A percentile compares a stretch with the other conserved stretches of the same genome.
phyloP scores from a whole-genome alignment of 768 basidiomycete species.

The Amanita inopinata region DNA sequence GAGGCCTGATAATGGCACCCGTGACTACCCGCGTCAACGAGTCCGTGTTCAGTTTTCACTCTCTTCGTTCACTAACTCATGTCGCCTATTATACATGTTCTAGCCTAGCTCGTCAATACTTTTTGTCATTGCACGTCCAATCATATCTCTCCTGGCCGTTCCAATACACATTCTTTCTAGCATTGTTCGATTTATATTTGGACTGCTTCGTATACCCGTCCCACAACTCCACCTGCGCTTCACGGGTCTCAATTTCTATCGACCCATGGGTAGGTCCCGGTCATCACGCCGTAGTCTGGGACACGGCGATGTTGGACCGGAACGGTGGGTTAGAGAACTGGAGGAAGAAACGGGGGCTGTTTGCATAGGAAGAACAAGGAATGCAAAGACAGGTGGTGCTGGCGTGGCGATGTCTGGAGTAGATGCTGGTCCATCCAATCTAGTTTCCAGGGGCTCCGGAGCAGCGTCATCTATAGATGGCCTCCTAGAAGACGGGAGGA shows the following conservation, averaged over 20 bases:
- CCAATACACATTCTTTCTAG: slow-evolving; percentile 52
- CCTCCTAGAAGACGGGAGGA: slow-evolving; percentile 25
- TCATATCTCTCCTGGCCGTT: slow-evolving; percentile 42
- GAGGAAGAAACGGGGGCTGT: slow-evolving; percentile 82
- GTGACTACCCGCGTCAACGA: slow-evolving; percentile 10
- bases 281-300: slow-evolving; percentile 23
- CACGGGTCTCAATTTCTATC: slow-evolving; percentile 36
- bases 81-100: slow-evolving; percentile 12
- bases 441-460: slow-evolving; percentile 24
- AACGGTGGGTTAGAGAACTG: slow-evolving; percentile 69
- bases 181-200: slow-evolving; percentile 57
- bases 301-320: slow-evolving; percentile 34
- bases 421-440: slow-evolving; percentile 36
- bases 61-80: slow-evolving; percentile 7
- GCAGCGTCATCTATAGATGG: slow-evolving; percentile 13
- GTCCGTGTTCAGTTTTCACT: slow-evolving; percentile 9
- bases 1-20: slow-evolving; percentile 11
- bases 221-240: slow-evolving; percentile 40
- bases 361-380: slow-evolving; percentile 36
- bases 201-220: slow-evolving; percentile 57
- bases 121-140: slow-evolving; percentile 20
- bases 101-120: slow-evolving; percentile 16
- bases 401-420: slow-evolving; percentile 12
- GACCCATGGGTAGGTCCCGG: slow-evolving; percentile 27
- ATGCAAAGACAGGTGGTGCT: slow-evolving; percentile 22